Percentiles rank a stretch among this genome's conserved stretches.
These are phyloP conservation scores for Drosera spatulata DNA, from an alignment of 179 eudicot species.

Conservation along the genomic window DNA sequence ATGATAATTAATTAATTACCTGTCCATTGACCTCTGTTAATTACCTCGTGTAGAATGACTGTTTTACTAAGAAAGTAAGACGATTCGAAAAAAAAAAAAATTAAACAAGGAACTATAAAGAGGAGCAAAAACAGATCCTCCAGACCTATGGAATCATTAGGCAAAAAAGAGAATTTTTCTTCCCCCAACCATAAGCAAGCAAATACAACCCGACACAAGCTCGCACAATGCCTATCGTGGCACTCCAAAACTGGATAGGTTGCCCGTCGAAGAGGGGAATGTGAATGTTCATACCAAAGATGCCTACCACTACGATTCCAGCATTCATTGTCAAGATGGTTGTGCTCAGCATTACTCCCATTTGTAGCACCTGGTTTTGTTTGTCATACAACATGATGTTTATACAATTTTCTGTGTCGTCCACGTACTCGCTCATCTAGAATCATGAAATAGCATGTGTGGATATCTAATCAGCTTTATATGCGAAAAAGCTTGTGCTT, in stretches of 20 bases:
- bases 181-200: conserved; percentile 41
- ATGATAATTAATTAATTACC: too few relatives aligned
- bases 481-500: neutral
- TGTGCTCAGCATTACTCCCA: conserved; percentile 46
- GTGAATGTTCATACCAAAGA: conserved; percentile 29
- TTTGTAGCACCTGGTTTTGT: conserved; percentile 47
- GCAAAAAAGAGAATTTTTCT: conserved; percentile 14
- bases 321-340: conserved; percentile 28
- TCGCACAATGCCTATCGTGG: conserved; percentile 20
- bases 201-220: conserved; percentile 24
- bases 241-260: conserved; percentile 25
- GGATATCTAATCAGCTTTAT: too few relatives aligned
- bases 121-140: too few relatives aligned
- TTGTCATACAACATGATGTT: conserved; percentile 62
- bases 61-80: too few relatives aligned
- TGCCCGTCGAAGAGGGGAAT: conserved; percentile 7
- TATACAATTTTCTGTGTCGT: conserved; percentile 6
- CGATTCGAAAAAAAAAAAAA: too few relatives aligned
- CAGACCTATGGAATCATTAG: too few relatives aligned
- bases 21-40: too few relatives aligned
- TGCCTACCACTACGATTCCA: conserved; percentile 38
- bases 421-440: conserved; percentile 1
- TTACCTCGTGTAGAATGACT: too few relatives aligned
- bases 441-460: too few relatives aligned
- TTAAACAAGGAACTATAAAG: too few relatives aligned